These are phyloP conservation scores for Exidia glandulosa DNA, from an alignment of 768 basidiomycete genomes.

Conservation along the genomic window DNA sequence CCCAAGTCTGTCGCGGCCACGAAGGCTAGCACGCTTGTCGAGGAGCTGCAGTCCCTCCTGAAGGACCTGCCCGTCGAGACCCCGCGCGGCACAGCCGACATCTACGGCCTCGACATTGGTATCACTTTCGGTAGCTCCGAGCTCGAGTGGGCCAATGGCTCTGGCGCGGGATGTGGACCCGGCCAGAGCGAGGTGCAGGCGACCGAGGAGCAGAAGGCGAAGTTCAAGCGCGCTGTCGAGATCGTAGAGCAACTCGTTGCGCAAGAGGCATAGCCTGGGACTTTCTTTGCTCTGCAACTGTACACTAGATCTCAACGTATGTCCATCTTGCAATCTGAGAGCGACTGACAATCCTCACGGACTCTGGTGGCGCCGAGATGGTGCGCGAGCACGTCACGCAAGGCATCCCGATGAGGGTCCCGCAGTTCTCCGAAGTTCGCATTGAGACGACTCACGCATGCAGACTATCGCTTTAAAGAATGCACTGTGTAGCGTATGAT, in stretches of 20 bases:
- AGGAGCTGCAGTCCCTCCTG: conserved; percentile 51
- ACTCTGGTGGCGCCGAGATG: too few species aligned
- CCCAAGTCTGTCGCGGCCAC: conserved; percentile 30
- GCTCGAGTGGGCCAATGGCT: conserved; percentile 51
- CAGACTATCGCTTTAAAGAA: too few species aligned
- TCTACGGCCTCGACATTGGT: conserved; percentile 41
- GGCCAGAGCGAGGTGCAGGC: conserved; percentile 37
- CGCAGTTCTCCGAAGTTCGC: too few species aligned
- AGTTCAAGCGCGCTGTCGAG: conserved; percentile 59
- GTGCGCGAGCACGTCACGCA: too few species aligned
- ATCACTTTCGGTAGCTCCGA: conserved; percentile 7
- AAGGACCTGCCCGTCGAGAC: conserved; percentile 43
- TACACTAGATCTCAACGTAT: too few species aligned
- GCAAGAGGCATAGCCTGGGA: background rate
- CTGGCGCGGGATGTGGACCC: conserved; percentile 48
- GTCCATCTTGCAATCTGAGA: too few species aligned
- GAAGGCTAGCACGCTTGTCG: conserved; percentile 27
- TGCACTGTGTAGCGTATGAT: too few species aligned
- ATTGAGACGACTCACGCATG: too few species aligned
- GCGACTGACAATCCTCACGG: too few species aligned
- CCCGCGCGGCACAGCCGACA: conserved; percentile 54
- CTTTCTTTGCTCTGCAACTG: too few species aligned
- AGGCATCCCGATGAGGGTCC: too few species aligned
- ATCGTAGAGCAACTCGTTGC: conserved; percentile 41
- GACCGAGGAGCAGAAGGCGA: conserved; percentile 49